Base-by-base conservation (phyloP, 2,329 filamentous ascomycete species). In the Tolypocladium paradoxum region DNA sequence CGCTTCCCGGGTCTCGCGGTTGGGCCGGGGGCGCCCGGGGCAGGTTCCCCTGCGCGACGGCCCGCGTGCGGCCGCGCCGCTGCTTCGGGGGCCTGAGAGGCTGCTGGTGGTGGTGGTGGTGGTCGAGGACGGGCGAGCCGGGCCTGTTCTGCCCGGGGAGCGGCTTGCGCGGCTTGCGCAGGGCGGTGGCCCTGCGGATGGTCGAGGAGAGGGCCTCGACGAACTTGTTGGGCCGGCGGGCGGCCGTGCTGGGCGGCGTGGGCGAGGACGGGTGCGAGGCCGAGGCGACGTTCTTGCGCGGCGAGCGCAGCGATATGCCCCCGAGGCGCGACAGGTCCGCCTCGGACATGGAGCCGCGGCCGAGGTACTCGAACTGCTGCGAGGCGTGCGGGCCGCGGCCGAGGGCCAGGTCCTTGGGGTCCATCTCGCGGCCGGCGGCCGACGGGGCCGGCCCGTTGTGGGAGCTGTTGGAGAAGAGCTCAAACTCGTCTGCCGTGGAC, bases 311-410 rank as follows among this genome's bases (percentile, higher is more conserved):
- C n/a, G 72, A 73, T 56, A 77, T 76, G n/a, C 70, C 70, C 57
- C 76, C 73, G 3, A 77, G 66, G 33, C 69, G 66, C 9, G 74
- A 67, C n/a, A 77, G 65, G 58, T 76, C 74, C 37, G 72, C 72
- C 56, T 77, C 73, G 4, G 74, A 76, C 63, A 76, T 72, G 54
- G 72, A 73, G 27, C 63, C 69, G 16, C 65, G 64, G 38, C 64
- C 64, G 14, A 66, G 54, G 50, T 60, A 56, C 6, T 59, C 56
- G 35, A 59, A 54, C 34, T 60, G 59, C 20, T 61, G 59, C 8
- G 50, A 40, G n/a, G 49, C 46, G 51, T 59, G 36, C 11, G 55
- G 55, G 11, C 56, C 54, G 31, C 45, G 22, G 38, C 52, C 53
- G 35, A 67, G 56, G 43, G 61, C 55, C 46, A 70, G 58, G 29